Conservation (phyloP, 1,139 yeast genomes). For the Sugiyamaella xylanicola region DNA sequence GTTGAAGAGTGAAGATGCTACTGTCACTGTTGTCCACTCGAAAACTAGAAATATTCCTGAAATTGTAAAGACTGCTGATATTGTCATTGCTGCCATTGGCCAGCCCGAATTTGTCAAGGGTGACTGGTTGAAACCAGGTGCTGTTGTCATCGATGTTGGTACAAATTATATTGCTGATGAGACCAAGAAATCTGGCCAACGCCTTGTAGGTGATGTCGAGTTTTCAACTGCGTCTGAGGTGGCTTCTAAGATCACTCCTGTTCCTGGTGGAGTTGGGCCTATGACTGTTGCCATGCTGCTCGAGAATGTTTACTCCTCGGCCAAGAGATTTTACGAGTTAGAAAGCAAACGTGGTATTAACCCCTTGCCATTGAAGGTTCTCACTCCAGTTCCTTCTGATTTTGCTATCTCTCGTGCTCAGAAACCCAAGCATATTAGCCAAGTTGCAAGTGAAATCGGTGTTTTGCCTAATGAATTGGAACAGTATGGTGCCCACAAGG, state of each 20-base stretch:
- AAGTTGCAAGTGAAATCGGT: constrained; percentile 83
- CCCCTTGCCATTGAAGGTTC: constrained; percentile 67
- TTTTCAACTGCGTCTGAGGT: constrained; percentile 64
- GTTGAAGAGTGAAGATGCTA: constrained; percentile 76
- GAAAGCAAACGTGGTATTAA: constrained; percentile 41
- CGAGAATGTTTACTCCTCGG: constrained; percentile 82
- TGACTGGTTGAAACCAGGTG: constrained; percentile 83
- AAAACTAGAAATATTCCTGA: constrained; percentile 64
- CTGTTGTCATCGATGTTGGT: constrained; percentile 93
- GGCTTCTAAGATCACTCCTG: constrained; percentile 89
- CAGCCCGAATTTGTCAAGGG: constrained; percentile 81
- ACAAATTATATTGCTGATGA: constrained; percentile 84
- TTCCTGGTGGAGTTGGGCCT: constrained; percentile 99
- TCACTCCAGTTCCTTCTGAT: constrained; percentile 93
- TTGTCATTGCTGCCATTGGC: constrained; percentile 92
- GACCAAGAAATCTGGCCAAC: constrained; percentile 76
- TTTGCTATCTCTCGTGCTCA: constrained; percentile 89
- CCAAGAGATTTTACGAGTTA: constrained; percentile 49
- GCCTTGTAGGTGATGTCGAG: constrained; percentile 94
- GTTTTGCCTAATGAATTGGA: constrained; percentile 80
- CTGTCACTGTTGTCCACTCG: constrained; percentile 86
- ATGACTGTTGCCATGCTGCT: constrained; percentile 97
- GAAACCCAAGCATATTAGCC: constrained; percentile 77
- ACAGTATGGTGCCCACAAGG: constrained; percentile 88
- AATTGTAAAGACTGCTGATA: constrained; percentile 73